Evolutionary conservation across 192 early-diverging fungal genomes (phyloP).

Genomic region (Coemansia asiatica): DNA sequence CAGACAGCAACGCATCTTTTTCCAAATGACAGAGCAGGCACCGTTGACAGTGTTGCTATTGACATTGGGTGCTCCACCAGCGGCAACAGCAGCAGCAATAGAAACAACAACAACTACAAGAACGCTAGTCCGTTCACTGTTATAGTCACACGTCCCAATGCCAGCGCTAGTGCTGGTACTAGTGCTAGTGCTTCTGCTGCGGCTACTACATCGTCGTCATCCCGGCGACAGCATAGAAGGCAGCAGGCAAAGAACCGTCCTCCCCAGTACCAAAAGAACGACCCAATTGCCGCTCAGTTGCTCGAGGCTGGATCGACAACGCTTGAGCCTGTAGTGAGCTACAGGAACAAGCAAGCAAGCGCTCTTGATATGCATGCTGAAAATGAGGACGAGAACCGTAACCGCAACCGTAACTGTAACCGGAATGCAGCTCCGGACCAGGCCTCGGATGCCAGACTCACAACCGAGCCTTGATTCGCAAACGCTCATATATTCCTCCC

Average conservation of each 20-base stretch:
- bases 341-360: conserved; percentile 28
- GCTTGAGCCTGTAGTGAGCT: conserved; percentile 39
- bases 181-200: conserved; percentile 1
- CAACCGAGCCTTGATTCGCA: too few relatives aligned
- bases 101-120: neutral
- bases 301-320: conserved; percentile 49
- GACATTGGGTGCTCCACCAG: conserved; percentile 15
- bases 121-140: neutral
- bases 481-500: too few relatives aligned
- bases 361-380: conserved; percentile 9
- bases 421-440: neutral
- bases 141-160: conserved; percentile 5
- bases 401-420: neutral
- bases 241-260: conserved; percentile 19
- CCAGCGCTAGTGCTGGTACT: too few relatives aligned
- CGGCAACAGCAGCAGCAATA: too few relatives aligned
- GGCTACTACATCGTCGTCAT: neutral
- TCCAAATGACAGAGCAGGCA: neutral
- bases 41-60: conserved; percentile 25
- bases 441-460: neutral
- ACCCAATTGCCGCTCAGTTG: conserved; percentile 51
- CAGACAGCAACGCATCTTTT: neutral
- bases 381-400: neutral
- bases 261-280: conserved; percentile 46
- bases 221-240: conserved; percentile 16